phyloP scores from a whole-genome alignment of 495 filamentous ascomycete genomes.

The Thozetella sp. region DNA sequence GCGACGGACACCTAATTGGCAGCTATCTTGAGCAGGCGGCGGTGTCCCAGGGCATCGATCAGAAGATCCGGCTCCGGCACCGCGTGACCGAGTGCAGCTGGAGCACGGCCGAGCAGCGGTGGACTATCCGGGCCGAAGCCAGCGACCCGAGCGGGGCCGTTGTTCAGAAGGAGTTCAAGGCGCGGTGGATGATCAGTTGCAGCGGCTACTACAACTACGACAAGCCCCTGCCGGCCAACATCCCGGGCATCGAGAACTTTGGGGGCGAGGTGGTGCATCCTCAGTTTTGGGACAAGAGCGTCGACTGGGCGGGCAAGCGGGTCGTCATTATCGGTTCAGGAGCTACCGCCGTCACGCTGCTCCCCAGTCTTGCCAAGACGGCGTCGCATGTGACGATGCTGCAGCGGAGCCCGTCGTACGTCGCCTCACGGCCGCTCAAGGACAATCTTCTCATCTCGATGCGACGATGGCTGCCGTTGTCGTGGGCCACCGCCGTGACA shows the following conservation, averaged over 20 bases:
- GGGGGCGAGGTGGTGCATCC: conserved; percentile 58
- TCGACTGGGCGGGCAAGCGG: conserved; percentile 50
- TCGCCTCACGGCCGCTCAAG: conserved; percentile 50
- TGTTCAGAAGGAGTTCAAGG: conserved; percentile 37
- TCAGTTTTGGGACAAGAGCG: conserved; percentile 61
- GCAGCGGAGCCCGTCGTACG: conserved; percentile 59
- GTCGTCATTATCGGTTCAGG: conserved; percentile 60
- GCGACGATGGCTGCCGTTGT: conserved; percentile 40
- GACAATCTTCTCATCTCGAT: conserved; percentile 22
- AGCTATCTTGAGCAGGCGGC: conserved; percentile 66
- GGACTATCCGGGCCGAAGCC: conserved; percentile 59
- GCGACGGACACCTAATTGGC: conserved; percentile 57
- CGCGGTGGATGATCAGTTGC: conserved; percentile 61
- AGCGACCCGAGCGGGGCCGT: conserved; percentile 34
- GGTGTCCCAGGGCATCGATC: conserved; percentile 59
- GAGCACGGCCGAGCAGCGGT: conserved; percentile 59
- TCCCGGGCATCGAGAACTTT: conserved; percentile 62
- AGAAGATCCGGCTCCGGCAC: conserved; percentile 62
- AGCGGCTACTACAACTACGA: conserved; percentile 74
- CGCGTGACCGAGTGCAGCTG: conserved; percentile 58
- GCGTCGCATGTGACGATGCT: conserved; percentile 57
- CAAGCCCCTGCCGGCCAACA: conserved; percentile 52
- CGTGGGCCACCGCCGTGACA: conserved; percentile 25
- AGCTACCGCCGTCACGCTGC: conserved; percentile 58
- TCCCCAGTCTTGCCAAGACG: conserved; percentile 50